Evolutionary conservation across 106 monocot species (phyloP), one percentile per base, ranked within the genome.

Genomic region (Dendrobium huoshanense): DNA sequence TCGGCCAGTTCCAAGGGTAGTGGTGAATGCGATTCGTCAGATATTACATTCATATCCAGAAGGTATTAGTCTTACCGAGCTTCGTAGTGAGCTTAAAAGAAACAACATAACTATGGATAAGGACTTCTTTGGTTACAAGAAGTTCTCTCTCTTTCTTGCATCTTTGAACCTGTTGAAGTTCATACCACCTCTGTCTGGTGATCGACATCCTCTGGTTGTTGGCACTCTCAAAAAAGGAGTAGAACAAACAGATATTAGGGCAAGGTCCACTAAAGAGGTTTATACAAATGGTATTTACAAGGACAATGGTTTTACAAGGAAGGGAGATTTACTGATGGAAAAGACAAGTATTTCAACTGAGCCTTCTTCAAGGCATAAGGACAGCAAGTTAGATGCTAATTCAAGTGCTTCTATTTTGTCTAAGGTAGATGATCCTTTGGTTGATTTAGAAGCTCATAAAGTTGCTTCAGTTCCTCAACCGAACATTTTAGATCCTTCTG

Each of bases 111-210:
- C 41, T 61, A 77, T 95, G 33, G 87, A 95, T 67, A 89, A 88
- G 82, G 90, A 91, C 59, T 90, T 86, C 18, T 95, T 82, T 77
- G 95, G 95, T 33, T 77, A 91, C 70, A 95, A 87, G 77, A 95
- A 91, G 55, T 95, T 99, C 70, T 90, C 90, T 1, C 19, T 79
- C 3, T 81, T 99, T 77, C 77, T 99, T 68, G 74, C 80, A 20
- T 88, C 93, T 18, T 47, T 95, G 87, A 82, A 77, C 68, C 79
- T 90, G 78, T 67, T 91, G 48, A 88, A 77, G 82, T 42, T 95
- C 9, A 81, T 88, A 55, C 80, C 78, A 43, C 79, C 83, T 72
- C 88, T 86, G 43, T 55, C 81, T 42, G 77, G 83, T 48, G 86
- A 85, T 15, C 72, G 67, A 16, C 88, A 89, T 64, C 88, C 81